Percentiles rank a stretch among this genome's conserved stretches.
phyloP scores from a whole-genome alignment of 148 eudicot genomes.

The Gaultheria prostrata region DNA sequence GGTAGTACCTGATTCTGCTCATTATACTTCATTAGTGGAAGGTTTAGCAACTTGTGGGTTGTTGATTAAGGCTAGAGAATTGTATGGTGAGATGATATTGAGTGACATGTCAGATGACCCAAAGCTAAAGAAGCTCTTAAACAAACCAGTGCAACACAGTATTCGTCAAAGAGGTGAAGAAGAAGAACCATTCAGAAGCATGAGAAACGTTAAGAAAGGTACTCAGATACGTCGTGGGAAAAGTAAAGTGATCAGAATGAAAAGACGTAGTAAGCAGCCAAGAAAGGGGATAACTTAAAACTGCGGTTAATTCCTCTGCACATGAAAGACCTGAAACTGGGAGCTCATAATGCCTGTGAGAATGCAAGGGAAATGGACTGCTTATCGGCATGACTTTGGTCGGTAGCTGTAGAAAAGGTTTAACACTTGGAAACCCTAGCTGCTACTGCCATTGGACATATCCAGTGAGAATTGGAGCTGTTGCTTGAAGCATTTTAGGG shows the following conservation, averaged over 20 bases:
- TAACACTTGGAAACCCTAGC: background rate
- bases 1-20: conserved; percentile 46
- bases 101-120: conserved; percentile 64
- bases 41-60: conserved; percentile 58
- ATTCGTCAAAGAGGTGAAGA: conserved; percentile 17
- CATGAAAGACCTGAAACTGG: background rate
- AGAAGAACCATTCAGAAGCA: conserved; percentile 23
- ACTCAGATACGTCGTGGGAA: conserved; percentile 15
- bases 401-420: background rate
- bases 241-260: conserved; percentile 1
- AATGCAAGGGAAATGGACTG: background rate
- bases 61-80: conserved; percentile 60
- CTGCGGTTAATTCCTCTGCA: background rate
- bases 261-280: conserved; percentile 6
- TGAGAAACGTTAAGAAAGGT: conserved; percentile 22
- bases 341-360: background rate
- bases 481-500: background rate
- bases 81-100: conserved; percentile 61
- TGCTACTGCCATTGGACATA: background rate
- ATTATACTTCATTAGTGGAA: conserved; percentile 47
- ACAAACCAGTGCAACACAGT: conserved; percentile 28
- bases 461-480: background rate
- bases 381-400: background rate
- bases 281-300: conserved; percentile 2
- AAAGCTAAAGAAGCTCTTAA: conserved; percentile 52